A percentile compares a stretch with the other conserved stretches of the same genome.
These are phyloP conservation scores for Terana coerulea DNA, from an alignment of 768 basidiomycete species.

Conservation along the genomic window DNA sequence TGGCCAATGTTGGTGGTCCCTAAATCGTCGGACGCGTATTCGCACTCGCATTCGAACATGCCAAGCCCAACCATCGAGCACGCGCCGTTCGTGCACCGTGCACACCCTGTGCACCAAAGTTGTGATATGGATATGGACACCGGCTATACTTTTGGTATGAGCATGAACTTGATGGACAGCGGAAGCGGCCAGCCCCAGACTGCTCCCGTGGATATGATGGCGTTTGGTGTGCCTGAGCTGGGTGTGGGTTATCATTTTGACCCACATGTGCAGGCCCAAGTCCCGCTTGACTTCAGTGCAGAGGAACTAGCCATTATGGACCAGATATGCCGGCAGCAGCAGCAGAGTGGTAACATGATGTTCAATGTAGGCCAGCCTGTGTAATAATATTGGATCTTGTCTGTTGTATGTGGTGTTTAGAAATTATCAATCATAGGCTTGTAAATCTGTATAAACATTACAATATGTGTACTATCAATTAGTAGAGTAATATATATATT, in stretches of 20 bases:
- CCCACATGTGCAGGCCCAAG: constrained; percentile 12
- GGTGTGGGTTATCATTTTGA: constrained; percentile 18
- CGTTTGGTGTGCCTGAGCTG: constrained; percentile 14
- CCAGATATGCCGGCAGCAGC: constrained; percentile 23
- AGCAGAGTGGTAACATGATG: neutral
- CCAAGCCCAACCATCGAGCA: constrained; percentile 7
- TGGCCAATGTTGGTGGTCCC: constrained; percentile 4
- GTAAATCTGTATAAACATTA: too few relatives aligned
- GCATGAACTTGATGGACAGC: constrained; percentile 33
- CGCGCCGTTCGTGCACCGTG: constrained; percentile 9
- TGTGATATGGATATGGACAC: constrained; percentile 17
- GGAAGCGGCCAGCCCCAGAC: neutral
- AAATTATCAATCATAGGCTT: too few relatives aligned
- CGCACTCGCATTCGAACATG: constrained; percentile 12
- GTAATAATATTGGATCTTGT: too few relatives aligned
- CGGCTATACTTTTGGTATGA: constrained; percentile 21
- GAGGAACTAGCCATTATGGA: constrained; percentile 27
- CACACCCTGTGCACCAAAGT: constrained; percentile 10
- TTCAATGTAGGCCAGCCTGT: too few relatives aligned
- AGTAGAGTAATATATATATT: too few relatives aligned
- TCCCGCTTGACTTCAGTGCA: constrained; percentile 21
- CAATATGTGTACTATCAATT: too few relatives aligned
- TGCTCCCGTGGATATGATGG: constrained; percentile 6
- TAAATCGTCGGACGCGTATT: neutral
- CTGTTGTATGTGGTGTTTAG: too few relatives aligned